Base-by-base conservation (phyloP, 495 filamentous ascomycete species). In the Xylaria grammica region DNA sequence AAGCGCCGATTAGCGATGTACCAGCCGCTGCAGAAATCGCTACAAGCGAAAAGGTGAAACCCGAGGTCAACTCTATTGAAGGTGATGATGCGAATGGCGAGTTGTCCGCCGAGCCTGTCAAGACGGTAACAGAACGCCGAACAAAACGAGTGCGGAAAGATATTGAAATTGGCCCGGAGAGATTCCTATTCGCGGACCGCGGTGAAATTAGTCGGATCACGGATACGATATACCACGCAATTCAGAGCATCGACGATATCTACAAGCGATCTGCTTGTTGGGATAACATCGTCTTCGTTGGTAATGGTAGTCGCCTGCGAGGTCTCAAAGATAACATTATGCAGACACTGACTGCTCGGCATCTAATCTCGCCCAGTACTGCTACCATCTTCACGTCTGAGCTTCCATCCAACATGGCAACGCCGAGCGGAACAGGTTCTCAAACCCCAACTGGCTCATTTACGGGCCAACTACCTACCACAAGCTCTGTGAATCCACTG, bases 301-400 rank as follows among this genome's bases (percentile, higher is more conserved):
- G 95, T 61, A 94, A 94, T 65, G 95, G 95, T 40, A 88, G 90
- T 48, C 91, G 87, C 69, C 84, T 97, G 51, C 86, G 88, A 79
- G 94, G 93, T 79, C 68, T 98, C 75, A 94, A 91, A 69, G 93
- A 97, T 56, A 90, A 95, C 53, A 83, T 99, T 42, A 75, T 97
- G 44, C 81, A 87, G 36, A 92, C 89, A 0, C 83, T 98, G 22
- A 86, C 86, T 32, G 85, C 87, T 63, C 94, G 92, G 67, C 96
- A 95, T 73, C 81, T 96, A 40, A 90, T 98, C 62, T 94, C 93
- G 4, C 95, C 95, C 0, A 94, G 91, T 45, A 88, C 87, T 2
- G 93, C 90, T 24, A 97, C 93, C 38, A 98, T 98, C 70, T 99
- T 99, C 82, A 96, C 92, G 38, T 96, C 91, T 49, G 95, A 99